These are phyloP conservation scores for Cerrena zonata DNA, from an alignment of 1,284 basidiomycete genomes.

Conservation along the genomic window DNA sequence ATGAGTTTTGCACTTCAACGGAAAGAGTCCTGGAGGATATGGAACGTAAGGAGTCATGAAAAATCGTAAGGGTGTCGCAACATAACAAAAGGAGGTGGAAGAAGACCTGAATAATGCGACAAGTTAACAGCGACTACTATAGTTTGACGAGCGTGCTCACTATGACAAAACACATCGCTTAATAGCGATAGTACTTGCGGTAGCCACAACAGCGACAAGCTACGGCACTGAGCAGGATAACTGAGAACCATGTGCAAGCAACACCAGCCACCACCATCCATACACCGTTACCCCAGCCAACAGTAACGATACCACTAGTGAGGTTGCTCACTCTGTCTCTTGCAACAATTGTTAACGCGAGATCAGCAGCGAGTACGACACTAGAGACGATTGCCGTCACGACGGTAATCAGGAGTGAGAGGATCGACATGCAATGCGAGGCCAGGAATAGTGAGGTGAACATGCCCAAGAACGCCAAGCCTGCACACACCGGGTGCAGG, in stretches of 20 bases:
- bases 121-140: too few relatives aligned
- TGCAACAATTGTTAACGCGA: slow-evolving; percentile 52
- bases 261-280: slow-evolving; percentile 63
- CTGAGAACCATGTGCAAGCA: slow-evolving; percentile 51
- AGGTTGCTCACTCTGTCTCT: slow-evolving; percentile 38
- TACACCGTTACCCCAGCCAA: slow-evolving; percentile 59
- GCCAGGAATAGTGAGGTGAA: slow-evolving; percentile 52
- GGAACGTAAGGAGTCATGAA: too few relatives aligned
- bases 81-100: too few relatives aligned
- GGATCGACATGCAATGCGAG: slow-evolving; percentile 42
- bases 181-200: not conserved
- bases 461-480: slow-evolving; percentile 49
- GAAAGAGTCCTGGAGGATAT: too few relatives aligned
- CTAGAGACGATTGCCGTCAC: slow-evolving; percentile 48
- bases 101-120: too few relatives aligned
- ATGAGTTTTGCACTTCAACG: too few relatives aligned
- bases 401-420: slow-evolving; percentile 53
- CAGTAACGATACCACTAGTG: slow-evolving; percentile 38
- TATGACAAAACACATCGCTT: too few relatives aligned
- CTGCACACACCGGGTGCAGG: slow-evolving; percentile 60
- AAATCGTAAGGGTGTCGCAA: too few relatives aligned
- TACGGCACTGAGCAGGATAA: slow-evolving; percentile 54
- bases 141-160: too few relatives aligned
- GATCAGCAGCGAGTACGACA: slow-evolving; percentile 53
- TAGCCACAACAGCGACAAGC: slow-evolving; percentile 63